Evolutionary conservation across 192 early-diverging fungal species (phyloP), one percentile per base, ranked within the genome.

Genomic region (Diversispora epigaea): DNA sequence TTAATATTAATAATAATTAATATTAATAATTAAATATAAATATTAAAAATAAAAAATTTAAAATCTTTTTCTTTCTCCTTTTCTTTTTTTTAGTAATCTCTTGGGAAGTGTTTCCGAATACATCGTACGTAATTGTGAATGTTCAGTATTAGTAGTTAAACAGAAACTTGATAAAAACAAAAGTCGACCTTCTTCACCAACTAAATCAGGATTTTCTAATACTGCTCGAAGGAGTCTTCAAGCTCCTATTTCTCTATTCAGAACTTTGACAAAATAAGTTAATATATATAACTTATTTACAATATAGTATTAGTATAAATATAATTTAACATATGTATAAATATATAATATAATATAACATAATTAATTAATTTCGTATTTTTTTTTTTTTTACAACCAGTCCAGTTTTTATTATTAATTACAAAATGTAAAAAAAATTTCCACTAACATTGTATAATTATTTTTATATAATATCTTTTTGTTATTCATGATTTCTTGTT

Each of bases 91-190:
- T 68, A 68, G 66, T 21, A 46, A 46, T 47, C 66, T 68, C 8
- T 6, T 68, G 14, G 66, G 66, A n/a, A 68, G 66, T 19, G 66
- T 68, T 22, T 68, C 66, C 11, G 66, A 68, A 68, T 68, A 68
- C 40, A 6, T 68, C 6, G 43, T 68, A 22, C 66, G 66, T 22
- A 12, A 68, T 47, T 7, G 10, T 3, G 66, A 68, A 12, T 68
- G 66, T 44, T 40, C 66, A 3, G 66, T 68, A 6, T 22, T 68
- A n/a, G 66, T 68, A 49, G 66, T 68, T 15, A 68, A 49, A 47
- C n/a, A 46, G 3, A 68, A 68, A 17, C 10, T 15, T 19, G 45
- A 47, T 4, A 68, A 68, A 19, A 4, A 44, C 14, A 68, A 8
- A 43, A 68, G 66, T 22, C 66, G 66, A 43, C 66, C 66, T 4